These are phyloP conservation scores for Limonium bicolor DNA, from an alignment of 148 eudicot species.

Conservation along the genomic window DNA sequence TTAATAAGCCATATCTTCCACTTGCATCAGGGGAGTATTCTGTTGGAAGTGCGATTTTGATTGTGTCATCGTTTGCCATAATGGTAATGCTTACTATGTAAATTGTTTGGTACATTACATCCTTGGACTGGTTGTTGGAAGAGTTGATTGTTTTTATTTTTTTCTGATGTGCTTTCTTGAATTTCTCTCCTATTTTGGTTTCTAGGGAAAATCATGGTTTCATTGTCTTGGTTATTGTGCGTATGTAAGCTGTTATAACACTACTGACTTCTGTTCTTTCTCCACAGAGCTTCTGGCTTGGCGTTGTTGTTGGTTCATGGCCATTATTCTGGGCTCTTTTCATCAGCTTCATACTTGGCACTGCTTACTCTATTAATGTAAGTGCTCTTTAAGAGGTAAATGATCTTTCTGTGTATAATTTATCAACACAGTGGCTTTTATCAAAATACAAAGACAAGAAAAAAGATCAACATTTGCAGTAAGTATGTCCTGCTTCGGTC, in stretches of 20 bases:
- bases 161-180: background rate
- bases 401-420: background rate
- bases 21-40: constrained; percentile 95
- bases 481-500: too few relatives aligned
- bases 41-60: constrained; percentile 44
- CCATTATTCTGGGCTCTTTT: constrained; percentile 91
- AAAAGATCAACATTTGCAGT: too few relatives aligned
- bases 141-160: background rate
- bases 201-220: background rate
- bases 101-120: too few relatives aligned
- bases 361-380: constrained; percentile 90
- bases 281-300: constrained; percentile 80
- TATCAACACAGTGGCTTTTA: too few relatives aligned
- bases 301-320: constrained; percentile 69
- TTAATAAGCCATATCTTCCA: constrained; percentile 96
- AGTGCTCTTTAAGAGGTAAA: constrained; percentile 17
- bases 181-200: background rate
- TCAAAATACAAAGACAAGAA: too few relatives aligned
- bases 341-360: constrained; percentile 83
- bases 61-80: constrained; percentile 68
- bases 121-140: too few relatives aligned
- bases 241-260: too few relatives aligned
- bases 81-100: constrained; percentile 41
- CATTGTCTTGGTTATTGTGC: too few relatives aligned
- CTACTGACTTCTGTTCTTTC: constrained; percentile 4